Evolutionary conservation across 768 basidiomycete species (phyloP).

Genomic region (Phlegmacium glaucopus): DNA sequence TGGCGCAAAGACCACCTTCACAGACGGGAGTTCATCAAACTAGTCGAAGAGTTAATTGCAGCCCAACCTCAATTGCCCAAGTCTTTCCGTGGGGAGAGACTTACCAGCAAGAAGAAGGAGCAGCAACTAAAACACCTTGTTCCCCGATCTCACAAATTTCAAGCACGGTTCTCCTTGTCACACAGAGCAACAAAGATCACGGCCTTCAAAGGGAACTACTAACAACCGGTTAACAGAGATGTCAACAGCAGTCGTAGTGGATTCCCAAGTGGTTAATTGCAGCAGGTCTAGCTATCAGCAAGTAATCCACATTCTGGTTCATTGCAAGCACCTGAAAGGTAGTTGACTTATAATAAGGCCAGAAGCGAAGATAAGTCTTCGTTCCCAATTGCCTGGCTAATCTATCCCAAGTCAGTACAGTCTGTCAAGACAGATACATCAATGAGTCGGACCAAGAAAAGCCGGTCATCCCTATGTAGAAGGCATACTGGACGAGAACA

Average conservation of each 20-base stretch:
- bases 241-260: constrained; percentile 28
- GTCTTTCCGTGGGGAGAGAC: no score
- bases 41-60: no score
- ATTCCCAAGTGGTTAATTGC: constrained; percentile 34
- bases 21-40: no score
- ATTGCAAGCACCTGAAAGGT: constrained; percentile 26
- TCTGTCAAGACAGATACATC: constrained; percentile 31
- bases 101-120: no score
- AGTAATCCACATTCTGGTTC: constrained; percentile 34
- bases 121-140: no score
- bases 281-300: constrained; percentile 38
- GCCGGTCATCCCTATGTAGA: constrained; percentile 14
- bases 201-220: constrained; percentile 38
- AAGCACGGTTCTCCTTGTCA: no score
- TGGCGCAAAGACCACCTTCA: no score
- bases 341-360: constrained; percentile 21
- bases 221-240: constrained; percentile 23
- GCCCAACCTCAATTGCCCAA: no score
- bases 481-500: not conserved
- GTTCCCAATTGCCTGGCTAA: constrained; percentile 19
- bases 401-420: constrained; percentile 31
- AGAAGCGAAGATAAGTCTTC: not conserved
- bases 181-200: no score
- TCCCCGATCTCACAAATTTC: no score
- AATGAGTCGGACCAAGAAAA: constrained; percentile 18